phyloP scores from a whole-genome alignment of 164 flowering plant genomes.

The Tetracentron sinense region DNA sequence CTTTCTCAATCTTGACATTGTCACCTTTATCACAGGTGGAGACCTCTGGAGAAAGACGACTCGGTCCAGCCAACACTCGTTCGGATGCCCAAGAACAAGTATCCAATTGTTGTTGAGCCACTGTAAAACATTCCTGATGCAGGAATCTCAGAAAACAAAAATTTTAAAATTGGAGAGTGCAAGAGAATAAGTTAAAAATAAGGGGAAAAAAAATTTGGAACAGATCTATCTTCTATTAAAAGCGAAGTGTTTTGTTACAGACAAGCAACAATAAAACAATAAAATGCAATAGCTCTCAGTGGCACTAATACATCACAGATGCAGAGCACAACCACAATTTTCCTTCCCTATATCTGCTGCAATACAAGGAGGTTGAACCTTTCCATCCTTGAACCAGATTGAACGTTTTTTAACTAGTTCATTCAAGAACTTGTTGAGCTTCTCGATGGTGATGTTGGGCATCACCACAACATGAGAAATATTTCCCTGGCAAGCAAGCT shows the following conservation, averaged over 20 bases:
- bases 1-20: background rate
- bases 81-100: slow-evolving; percentile 70
- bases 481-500: slow-evolving; percentile 90
- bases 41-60: slow-evolving; percentile 43
- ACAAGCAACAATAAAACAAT: background rate
- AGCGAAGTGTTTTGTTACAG: background rate
- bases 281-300: background rate
- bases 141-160: background rate
- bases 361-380: slow-evolving; percentile 59
- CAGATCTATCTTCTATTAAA: background rate
- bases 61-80: slow-evolving; percentile 61
- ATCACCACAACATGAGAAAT: slow-evolving; percentile 94
- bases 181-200: background rate
- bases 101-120: slow-evolving; percentile 46
- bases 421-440: slow-evolving; percentile 64
- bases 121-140: slow-evolving; percentile 20
- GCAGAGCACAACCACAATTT: slow-evolving; percentile 60
- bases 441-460: slow-evolving; percentile 80
- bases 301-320: slow-evolving; percentile 32
- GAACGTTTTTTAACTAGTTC: slow-evolving; percentile 54
- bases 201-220: background rate
- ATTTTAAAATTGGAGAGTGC: no score
- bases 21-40: slow-evolving; percentile 46
- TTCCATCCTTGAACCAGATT: slow-evolving; percentile 61
- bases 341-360: slow-evolving; percentile 62